These are phyloP conservation scores for Pelagophyceae sp. DNA, from an alignment of 352 stramenopile genomes.

Conservation along the genomic window DNA sequence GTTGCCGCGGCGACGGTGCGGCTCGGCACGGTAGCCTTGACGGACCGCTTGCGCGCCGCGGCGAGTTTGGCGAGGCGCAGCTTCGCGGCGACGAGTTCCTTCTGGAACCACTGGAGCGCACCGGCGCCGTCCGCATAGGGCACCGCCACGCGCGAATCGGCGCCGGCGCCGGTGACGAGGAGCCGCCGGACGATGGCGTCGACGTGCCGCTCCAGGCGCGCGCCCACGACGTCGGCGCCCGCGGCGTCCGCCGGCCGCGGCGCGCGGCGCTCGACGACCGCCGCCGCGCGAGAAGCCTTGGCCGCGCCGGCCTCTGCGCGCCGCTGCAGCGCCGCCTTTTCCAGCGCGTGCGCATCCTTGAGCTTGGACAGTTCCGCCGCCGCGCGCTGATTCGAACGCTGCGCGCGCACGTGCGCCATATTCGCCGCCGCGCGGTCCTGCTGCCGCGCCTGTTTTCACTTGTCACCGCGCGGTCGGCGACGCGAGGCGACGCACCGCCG, in stretches of 20 bases:
- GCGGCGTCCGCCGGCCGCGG: too few species aligned
- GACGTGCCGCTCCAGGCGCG: neutral
- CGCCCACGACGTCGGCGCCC: neutral
- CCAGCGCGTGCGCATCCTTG: neutral
- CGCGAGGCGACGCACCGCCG: neutral
- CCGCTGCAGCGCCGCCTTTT: neutral
- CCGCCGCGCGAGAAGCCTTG: too few species aligned
- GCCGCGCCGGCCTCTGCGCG: neutral
- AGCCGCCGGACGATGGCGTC: neutral
- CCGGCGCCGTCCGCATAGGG: neutral
- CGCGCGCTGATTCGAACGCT: neutral
- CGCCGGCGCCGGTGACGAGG: neutral
- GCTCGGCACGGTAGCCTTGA: neutral
- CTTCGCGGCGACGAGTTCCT: neutral
- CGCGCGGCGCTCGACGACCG: too few species aligned
- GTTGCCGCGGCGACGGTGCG: neutral
- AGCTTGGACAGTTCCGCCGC: neutral
- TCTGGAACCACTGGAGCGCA: slow-evolving; percentile 14
- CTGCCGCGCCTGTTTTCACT: too few species aligned
- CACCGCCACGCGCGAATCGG: neutral
- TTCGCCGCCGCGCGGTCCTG: neutral
- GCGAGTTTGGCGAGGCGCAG: neutral
- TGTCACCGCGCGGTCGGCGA: too few species aligned
- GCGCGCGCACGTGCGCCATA: neutral
- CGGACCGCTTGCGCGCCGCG: neutral